Percentiles rank a stretch among this genome's conserved stretches.
These are phyloP conservation scores for Vanrija sp. DNA, from an alignment of 1,284 basidiomycete genomes.

Conservation along the genomic window DNA sequence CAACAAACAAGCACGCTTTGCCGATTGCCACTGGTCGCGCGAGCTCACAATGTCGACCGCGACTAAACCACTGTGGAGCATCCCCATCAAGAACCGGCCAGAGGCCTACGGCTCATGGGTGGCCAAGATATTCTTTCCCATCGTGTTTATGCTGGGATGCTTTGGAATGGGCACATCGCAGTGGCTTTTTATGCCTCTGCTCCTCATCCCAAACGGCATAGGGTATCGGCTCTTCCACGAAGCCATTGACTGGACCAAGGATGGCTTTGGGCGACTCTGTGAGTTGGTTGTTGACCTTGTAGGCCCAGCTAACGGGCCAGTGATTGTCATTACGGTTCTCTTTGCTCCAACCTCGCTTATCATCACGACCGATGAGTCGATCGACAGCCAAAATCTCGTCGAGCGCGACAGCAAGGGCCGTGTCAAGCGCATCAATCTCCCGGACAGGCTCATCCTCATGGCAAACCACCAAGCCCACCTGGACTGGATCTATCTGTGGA, in stretches of 20 bases:
- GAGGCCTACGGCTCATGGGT: conserved; percentile 57
- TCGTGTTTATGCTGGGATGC: conserved; percentile 65
- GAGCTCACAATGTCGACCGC: background rate
- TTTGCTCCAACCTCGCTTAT: conserved; percentile 74
- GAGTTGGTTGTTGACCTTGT: conserved; percentile 36
- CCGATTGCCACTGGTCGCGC: background rate
- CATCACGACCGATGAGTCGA: conserved; percentile 55
- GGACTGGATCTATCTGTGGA: conserved; percentile 87
- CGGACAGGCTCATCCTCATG: conserved; percentile 70
- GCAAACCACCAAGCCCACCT: conserved; percentile 82
- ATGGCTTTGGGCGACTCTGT: conserved; percentile 72
- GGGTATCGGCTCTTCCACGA: conserved; percentile 58
- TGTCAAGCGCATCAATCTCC: conserved; percentile 63
- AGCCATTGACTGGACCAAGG: conserved; percentile 74
- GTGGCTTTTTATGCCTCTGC: conserved; percentile 60
- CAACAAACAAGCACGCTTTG: background rate
- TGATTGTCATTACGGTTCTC: conserved; percentile 57
- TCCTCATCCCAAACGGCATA: conserved; percentile 38
- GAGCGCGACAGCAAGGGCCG: conserved; percentile 57
- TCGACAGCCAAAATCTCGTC: conserved; percentile 47
- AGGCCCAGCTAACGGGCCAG: conserved; percentile 14
- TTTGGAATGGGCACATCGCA: conserved; percentile 68
- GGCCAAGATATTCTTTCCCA: conserved; percentile 56
- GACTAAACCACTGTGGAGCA: conserved; percentile 47
- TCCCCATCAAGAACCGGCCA: conserved; percentile 62